These are phyloP conservation scores for Boletus pseudopeckii DNA, from an alignment of 768 basidiomycete genomes.

Conservation along the genomic window DNA sequence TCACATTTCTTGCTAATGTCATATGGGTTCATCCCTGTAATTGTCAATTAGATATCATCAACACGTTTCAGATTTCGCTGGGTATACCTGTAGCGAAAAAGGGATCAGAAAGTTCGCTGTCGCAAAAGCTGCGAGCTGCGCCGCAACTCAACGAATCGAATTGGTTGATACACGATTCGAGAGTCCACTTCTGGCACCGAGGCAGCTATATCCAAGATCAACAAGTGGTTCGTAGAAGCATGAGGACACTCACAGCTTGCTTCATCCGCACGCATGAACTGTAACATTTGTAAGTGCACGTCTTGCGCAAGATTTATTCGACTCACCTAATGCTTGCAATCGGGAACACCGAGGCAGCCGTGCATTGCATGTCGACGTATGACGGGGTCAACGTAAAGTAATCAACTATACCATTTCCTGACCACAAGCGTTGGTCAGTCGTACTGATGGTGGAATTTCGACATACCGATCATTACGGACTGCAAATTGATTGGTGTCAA, in stretches of 20 bases:
- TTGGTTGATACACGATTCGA: constrained; percentile 57
- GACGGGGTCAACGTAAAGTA: constrained; percentile 36
- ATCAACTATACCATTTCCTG: constrained; percentile 47
- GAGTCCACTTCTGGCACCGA: constrained; percentile 59
- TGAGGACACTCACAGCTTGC: constrained; percentile 30
- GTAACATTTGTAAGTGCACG: not conserved
- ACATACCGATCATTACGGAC: constrained; percentile 48
- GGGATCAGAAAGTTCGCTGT: constrained; percentile 35
- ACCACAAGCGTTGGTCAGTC: not conserved
- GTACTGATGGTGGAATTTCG: not conserved
- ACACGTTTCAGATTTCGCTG: not conserved
- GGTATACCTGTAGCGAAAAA: constrained; percentile 33
- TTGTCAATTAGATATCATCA: not conserved
- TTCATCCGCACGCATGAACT: constrained; percentile 44
- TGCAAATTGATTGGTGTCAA: constrained; percentile 47
- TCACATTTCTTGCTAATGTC: constrained; percentile 65
- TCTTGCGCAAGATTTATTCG: not conserved
- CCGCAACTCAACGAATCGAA: constrained; percentile 68
- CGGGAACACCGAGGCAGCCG: constrained; percentile 45
- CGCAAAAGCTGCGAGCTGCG: constrained; percentile 67
- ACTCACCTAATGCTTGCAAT: constrained; percentile 36
- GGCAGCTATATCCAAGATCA: constrained; percentile 48
- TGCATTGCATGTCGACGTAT: constrained; percentile 56
- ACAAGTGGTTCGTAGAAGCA: not conserved
- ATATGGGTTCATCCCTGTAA: constrained; percentile 53